Base-by-base conservation (phyloP, 495 filamentous ascomycete genomes). In the Penicillium subrubescens region DNA sequence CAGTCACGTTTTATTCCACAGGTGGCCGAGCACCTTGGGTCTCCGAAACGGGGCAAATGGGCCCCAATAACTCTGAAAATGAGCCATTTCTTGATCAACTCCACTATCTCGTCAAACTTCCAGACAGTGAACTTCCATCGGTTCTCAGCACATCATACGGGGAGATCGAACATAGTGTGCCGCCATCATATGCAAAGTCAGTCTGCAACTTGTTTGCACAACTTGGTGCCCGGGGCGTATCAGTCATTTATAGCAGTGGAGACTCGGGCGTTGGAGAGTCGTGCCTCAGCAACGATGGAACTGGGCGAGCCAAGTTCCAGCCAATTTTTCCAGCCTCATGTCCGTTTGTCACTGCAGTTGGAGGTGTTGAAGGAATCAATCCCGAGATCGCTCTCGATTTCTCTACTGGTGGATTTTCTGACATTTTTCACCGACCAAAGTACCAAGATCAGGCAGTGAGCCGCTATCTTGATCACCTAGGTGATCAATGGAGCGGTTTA, bases 31-130 rank as follows among this genome's bases (percentile, higher is more conserved):
- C 86, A 17, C 81, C 80, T 5, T 79, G 88, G 60, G 73, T 89
- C 2, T 81, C 86, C 6, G 80, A 86, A 25, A 71, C 83, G 5
- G 84, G 83, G 27, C 67, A 81, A 11, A 73, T 82, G 5, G 69
- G 73, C 19, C 37, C 67, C 0, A 65, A 66, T 17, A 73, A 76
- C 8, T 85, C 88, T 66, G 74, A 85, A 44, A 94, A 93, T 67
- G 92, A 96, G 79, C 92, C 92, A 0, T 96, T 93, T 70, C 82
- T 97, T 4, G 90, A 94, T 35, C 91, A 91, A 67, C 83, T 95
- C 33, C 84, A 87, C 21, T 90, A 88, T 67, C 75, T 97, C 6
- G 75, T 92, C 0, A 68, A 74, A 14, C 83, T 87, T 8, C 77
- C 83, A 0, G 87, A 92, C 60, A 72, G 77, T 0, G 81, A 90